Evolutionary conservation across 1,139 yeast genomes (phyloP).

Genomic region (Pneumocystis murina): DNA sequence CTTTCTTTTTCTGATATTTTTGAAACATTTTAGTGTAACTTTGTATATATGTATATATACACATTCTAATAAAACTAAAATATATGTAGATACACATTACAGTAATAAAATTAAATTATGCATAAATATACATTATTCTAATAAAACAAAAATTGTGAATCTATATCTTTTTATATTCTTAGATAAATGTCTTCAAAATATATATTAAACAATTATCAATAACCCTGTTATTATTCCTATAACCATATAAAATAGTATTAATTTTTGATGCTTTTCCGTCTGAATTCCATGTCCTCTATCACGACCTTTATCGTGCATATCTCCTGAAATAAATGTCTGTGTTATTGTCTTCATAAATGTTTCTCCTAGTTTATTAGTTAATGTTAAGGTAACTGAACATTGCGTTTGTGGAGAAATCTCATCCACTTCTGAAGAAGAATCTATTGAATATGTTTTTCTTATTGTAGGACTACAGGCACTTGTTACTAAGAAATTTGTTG

Average conservation of each 20-base stretch:
- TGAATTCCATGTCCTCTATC: neutral
- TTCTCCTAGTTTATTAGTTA: neutral
- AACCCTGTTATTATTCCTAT: neutral
- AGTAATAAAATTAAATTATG: no score
- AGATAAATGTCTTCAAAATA: neutral
- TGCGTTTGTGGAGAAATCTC: neutral
- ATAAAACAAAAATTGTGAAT: no score
- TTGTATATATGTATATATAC: no score
- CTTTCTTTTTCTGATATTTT: no score
- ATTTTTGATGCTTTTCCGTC: neutral
- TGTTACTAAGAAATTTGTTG: no score
- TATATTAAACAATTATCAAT: neutral
- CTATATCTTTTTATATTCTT: no score
- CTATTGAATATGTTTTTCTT: neutral
- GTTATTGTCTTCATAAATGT: neutral
- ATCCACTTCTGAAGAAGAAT: neutral
- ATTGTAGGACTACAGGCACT: neutral
- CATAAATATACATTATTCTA: no score
- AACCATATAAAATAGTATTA: neutral
- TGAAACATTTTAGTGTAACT: no score
- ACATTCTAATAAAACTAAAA: no score
- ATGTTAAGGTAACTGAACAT: neutral
- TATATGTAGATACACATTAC: no score
- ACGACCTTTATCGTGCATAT: neutral
- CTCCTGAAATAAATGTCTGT: neutral